These are phyloP conservation scores for Diaporthe citri DNA, from an alignment of 2,329 filamentous ascomycete species.

Conservation along the genomic window DNA sequence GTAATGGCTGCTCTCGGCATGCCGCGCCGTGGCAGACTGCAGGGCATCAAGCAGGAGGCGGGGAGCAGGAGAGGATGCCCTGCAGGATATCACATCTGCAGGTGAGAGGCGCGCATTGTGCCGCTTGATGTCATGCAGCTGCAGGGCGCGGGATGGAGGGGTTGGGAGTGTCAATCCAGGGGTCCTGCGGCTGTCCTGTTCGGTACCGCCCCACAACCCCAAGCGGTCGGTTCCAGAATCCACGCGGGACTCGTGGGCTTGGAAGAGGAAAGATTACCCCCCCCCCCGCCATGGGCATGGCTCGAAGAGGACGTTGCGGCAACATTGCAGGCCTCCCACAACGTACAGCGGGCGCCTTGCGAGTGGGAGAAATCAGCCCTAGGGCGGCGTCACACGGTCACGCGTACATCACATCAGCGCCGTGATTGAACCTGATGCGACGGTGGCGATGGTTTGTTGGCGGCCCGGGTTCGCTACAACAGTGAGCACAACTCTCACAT, in stretches of 20 bases:
- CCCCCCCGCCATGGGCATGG: background rate
- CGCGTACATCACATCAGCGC: background rate
- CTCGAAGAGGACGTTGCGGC: background rate
- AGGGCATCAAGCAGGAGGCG: conserved; percentile 7
- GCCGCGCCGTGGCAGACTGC: conserved; percentile 1
- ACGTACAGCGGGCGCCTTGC: background rate
- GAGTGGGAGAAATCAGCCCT: background rate
- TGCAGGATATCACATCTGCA: conserved; percentile 34
- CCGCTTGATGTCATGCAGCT: conserved; percentile 44
- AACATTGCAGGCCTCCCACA: background rate
- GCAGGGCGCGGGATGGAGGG: conserved; percentile 29
- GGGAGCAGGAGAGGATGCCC: conserved; percentile 6
- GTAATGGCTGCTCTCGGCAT: conserved; percentile 34
- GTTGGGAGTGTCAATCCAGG: conserved; percentile 26
- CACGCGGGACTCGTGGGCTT: background rate
- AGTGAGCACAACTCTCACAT: background rate
- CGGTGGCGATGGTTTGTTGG: background rate
- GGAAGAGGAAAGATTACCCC: background rate
- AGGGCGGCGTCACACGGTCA: background rate
- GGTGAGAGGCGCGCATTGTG: conserved; percentile 26
- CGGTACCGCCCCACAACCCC: conserved; percentile 2
- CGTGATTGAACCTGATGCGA: background rate
- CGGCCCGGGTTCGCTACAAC: background rate
- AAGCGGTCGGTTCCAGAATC: background rate
- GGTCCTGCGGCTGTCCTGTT: conserved; percentile 30